Base-by-base conservation (phyloP, 495 filamentous ascomycete genomes). In the Annulohypoxylon stygium region DNA sequence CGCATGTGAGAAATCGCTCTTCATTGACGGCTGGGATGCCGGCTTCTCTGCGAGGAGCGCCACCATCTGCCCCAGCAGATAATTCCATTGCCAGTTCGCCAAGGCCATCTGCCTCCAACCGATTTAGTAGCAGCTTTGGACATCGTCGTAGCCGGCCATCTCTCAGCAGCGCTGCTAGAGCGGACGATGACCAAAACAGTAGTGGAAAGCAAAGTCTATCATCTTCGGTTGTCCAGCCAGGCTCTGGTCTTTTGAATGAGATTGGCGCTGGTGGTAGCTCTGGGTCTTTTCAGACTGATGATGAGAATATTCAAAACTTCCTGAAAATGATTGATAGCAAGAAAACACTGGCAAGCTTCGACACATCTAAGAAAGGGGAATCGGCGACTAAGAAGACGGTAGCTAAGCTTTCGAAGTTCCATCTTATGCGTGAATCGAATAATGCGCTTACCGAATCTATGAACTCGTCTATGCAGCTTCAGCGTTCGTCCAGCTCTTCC, bases 241-340 rank as follows among this genome's bases (percentile, higher is more conserved):
- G 94, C 20, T 97, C 94, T 25, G 94, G 92, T 10, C 81, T 95
- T 18, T 86, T 97, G 39, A 86, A 92, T 10, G 94, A 97, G 76
- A 81, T 82, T 8, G 88, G 90, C 14, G 90, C 86, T 10, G 90
- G 86, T 7, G 90, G 86, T 8, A 95, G 92, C 79, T 93, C 91
- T 0, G 91, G 92, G 18, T 95, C 93, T 0, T 87, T 94, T 30
- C 91, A 92, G 65, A 92, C 90, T 1, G 94, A 97, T 74, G 93
- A 97, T 76, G 94, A 97, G 69, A 92, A 95, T 55, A 96, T 97
- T 34, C 93, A 93, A 0, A 94, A 97, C 37, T 99, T 98, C 76
- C 79, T 98, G 60, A 96, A 95, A 70, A 85, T 92, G 77, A 86
- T 98, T 2, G 94, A 98, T 72, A 87, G 87, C 65, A 90, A 90